These are phyloP conservation scores for Abelmoschus esculentus DNA, from an alignment of 345 rosid species.

Conservation along the genomic window DNA sequence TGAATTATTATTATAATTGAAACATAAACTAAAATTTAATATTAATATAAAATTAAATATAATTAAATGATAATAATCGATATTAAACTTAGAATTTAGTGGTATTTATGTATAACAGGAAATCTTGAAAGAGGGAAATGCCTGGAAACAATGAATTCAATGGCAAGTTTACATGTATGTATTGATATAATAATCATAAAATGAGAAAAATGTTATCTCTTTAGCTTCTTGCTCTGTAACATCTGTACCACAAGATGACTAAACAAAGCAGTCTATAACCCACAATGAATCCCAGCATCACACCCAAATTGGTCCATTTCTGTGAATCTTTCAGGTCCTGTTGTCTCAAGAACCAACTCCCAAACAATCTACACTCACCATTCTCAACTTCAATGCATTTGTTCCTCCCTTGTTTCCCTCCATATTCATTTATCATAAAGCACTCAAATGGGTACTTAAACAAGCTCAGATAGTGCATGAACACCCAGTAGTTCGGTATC, in stretches of 20 bases:
- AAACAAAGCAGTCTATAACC: slow-evolving; percentile 74
- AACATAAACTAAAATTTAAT: too few species aligned
- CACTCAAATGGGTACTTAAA: slow-evolving; percentile 88
- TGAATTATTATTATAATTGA: too few species aligned
- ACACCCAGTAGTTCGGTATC: slow-evolving; percentile 75
- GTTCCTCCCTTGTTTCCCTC: slow-evolving; percentile 40
- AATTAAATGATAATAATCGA: too few species aligned
- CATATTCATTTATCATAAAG: slow-evolving; percentile 67
- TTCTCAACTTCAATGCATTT: slow-evolving; percentile 32
- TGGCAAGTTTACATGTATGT: background rate
- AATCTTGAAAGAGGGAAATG: too few species aligned
- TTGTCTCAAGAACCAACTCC: slow-evolving; percentile 45
- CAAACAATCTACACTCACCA: slow-evolving; percentile 33
- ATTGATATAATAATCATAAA: background rate
- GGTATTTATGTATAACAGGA: too few species aligned
- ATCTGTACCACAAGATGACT: slow-evolving; percentile 63
- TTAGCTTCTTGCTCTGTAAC: slow-evolving; percentile 50
- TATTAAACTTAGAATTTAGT: too few species aligned
- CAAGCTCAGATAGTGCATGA: slow-evolving; percentile 77
- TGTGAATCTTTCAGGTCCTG: slow-evolving; percentile 28
- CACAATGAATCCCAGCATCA: slow-evolving; percentile 61
- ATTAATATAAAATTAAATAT: too few species aligned
- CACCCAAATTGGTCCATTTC: slow-evolving; percentile 61
- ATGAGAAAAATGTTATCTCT: background rate
- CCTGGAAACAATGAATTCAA: background rate